Percentiles rank a stretch among this genome's conserved stretches.
Evolutionary conservation across 1,284 basidiomycete genomes (phyloP).

Genomic region (Ceratobasidium sp.): DNA sequence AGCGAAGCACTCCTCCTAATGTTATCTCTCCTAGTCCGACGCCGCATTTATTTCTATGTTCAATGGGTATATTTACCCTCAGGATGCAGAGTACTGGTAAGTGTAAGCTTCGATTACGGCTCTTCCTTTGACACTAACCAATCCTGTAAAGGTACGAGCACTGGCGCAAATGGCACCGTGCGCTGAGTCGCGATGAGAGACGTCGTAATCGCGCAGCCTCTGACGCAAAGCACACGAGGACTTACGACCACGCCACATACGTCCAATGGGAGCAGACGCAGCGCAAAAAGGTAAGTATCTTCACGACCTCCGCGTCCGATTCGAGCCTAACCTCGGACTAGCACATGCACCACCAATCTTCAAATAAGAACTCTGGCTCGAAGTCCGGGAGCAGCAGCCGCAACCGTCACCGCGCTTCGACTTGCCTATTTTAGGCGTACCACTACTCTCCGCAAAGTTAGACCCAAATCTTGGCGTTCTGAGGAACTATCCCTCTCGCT

Average conservation of each 20-base stretch:
- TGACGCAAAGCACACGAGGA: conserved; percentile 30
- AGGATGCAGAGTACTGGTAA: conserved; percentile 37
- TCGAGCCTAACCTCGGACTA: not conserved
- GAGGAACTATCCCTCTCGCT: not conserved
- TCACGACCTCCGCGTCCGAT: not conserved
- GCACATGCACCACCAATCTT: conserved; percentile 15
- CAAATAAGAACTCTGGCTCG: conserved; percentile 9
- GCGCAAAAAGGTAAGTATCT: conserved; percentile 25
- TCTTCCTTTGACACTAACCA: not conserved
- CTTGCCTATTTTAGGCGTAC: conserved; percentile 39
- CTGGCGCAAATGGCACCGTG: conserved; percentile 43
- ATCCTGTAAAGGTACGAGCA: conserved; percentile 24
- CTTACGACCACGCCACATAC: conserved; percentile 32
- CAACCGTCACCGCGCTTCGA: conserved; percentile 37
- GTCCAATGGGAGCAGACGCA: conserved; percentile 36
- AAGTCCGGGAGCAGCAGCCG: conserved; percentile 24
- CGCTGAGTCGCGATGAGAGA: conserved; percentile 39
- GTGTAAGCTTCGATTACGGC: not conserved
- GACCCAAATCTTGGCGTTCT: not conserved
- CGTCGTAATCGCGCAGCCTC: conserved; percentile 41
- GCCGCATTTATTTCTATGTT: conserved; percentile 42
- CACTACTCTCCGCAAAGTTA: not conserved
- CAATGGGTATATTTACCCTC: conserved; percentile 31
- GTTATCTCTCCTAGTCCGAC: conserved; percentile 21
- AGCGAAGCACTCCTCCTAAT: not conserved